phyloP scores from a whole-genome alignment of 2,329 filamentous ascomycete species.

The Tolypocladium inflatum region DNA sequence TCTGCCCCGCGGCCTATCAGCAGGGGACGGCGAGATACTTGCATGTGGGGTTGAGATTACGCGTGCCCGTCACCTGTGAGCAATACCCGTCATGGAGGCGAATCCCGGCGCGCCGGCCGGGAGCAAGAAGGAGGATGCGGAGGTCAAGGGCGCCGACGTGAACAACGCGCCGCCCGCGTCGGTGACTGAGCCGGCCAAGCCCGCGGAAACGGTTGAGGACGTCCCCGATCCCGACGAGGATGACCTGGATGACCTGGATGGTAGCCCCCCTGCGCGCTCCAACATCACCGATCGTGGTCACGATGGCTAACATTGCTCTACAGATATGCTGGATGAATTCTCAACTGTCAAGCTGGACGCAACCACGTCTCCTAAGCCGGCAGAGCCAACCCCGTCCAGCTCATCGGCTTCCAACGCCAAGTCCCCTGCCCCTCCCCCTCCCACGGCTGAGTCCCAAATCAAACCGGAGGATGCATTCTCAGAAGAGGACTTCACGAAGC shows the following conservation, averaged over 20 bases:
- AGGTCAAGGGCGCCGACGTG: conserved; percentile 6
- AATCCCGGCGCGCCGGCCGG: conserved; percentile 9
- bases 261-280: conserved; percentile 31
- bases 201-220: conserved; percentile 32
- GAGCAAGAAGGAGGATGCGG: conserved; percentile 11
- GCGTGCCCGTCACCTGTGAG: conserved; percentile 1
- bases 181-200: conserved; percentile 2
- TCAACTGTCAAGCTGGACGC: conserved; percentile 47
- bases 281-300: neutral
- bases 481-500: conserved; percentile 74
- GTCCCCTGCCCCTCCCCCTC: conserved; percentile 13
- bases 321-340: conserved; percentile 92
- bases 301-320: conserved; percentile 2
- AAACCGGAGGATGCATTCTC: conserved; percentile 33
- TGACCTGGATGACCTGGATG: conserved; percentile 84
- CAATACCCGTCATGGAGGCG: conserved; percentile 11
- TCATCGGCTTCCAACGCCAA: conserved; percentile 25
- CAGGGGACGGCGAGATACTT: conserved; percentile 1
- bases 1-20: neutral
- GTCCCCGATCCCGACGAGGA: conserved; percentile 88
- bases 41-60: conserved; percentile 6
- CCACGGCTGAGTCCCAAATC: conserved; percentile 11
- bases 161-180: neutral
- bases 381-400: conserved; percentile 12
- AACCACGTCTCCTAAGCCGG: conserved; percentile 11